Evolutionary conservation across 1,139 yeast species (phyloP).

Genomic region (Candida tetrigidarum): DNA sequence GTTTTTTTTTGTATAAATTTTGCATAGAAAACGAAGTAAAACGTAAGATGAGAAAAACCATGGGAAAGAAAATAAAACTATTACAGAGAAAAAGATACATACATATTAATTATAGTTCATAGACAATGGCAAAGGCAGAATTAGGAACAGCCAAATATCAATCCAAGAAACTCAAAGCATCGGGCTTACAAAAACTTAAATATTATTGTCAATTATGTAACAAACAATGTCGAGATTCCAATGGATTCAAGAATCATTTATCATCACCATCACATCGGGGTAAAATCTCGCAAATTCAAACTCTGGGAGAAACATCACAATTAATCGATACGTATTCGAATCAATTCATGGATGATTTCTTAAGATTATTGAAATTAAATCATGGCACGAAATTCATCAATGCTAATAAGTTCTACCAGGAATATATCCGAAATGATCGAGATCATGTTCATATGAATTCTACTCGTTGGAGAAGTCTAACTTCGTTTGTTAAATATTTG

Average conservation of each 20-base stretch:
- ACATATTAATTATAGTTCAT: too few relatives aligned
- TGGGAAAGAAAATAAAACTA: too few relatives aligned
- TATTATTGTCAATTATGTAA: constrained; percentile 92
- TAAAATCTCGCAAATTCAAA: constrained; percentile 46
- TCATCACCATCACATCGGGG: constrained; percentile 76
- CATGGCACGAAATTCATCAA: constrained; percentile 85
- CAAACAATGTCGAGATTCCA: constrained; percentile 94
- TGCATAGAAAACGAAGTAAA: too few relatives aligned
- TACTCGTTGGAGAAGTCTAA: constrained; percentile 75
- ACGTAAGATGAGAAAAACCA: too few relatives aligned
- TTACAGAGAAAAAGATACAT: too few relatives aligned
- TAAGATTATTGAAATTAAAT: constrained; percentile 60
- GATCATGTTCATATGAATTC: constrained; percentile 92
- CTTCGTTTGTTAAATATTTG: constrained; percentile 70
- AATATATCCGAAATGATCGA: constrained; percentile 68
- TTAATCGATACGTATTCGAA: constrained; percentile 64
- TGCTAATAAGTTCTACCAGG: constrained; percentile 90
- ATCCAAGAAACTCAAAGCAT: constrained; percentile 76
- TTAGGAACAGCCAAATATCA: constrained; percentile 82
- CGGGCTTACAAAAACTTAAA: constrained; percentile 82
- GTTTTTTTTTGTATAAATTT: too few relatives aligned
- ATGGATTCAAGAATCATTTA: constrained; percentile 90
- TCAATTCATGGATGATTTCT: constrained; percentile 65
- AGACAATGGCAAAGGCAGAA: constrained; percentile 56
- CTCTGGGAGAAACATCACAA: constrained; percentile 40